phyloP scores from a whole-genome alignment of 495 filamentous ascomycete genomes.

The Aspergillus funiculosus region DNA sequence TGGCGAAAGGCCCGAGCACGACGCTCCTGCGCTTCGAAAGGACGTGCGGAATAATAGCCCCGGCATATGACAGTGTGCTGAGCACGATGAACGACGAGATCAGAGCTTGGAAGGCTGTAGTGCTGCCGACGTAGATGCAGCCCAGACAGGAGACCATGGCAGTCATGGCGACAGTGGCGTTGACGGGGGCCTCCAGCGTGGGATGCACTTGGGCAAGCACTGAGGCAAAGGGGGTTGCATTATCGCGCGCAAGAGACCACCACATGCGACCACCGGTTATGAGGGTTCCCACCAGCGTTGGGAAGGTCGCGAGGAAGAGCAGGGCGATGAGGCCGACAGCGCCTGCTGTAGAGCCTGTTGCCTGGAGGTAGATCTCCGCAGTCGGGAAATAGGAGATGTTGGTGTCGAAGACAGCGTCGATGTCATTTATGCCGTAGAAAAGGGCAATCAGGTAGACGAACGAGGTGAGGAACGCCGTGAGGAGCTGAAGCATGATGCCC shows the following conservation, averaged over 20 bases:
- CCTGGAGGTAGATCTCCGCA: constrained; percentile 72
- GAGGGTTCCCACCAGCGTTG: constrained; percentile 60
- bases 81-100: constrained; percentile 67
- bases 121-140: constrained; percentile 65
- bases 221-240: constrained; percentile 42
- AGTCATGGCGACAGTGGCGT: constrained; percentile 58
- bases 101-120: constrained; percentile 70
- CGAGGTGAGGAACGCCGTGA: constrained; percentile 45
- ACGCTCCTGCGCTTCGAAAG: constrained; percentile 58
- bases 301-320: constrained; percentile 58
- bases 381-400: constrained; percentile 59
- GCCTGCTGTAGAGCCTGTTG: constrained; percentile 62
- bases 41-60: constrained; percentile 70
- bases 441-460: constrained; percentile 49
- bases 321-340: constrained; percentile 54
- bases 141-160: constrained; percentile 60
- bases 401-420: constrained; percentile 32
- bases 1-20: constrained; percentile 60
- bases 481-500: constrained; percentile 46
- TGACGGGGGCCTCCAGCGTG: constrained; percentile 56
- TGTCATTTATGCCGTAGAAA: constrained; percentile 46
- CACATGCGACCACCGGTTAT: constrained; percentile 69
- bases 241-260: constrained; percentile 76
- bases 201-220: constrained; percentile 36
- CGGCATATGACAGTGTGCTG: constrained; percentile 64